phyloP scores from a whole-genome alignment of 1,139 yeast genomes.

The Arxiozyma bovina region DNA sequence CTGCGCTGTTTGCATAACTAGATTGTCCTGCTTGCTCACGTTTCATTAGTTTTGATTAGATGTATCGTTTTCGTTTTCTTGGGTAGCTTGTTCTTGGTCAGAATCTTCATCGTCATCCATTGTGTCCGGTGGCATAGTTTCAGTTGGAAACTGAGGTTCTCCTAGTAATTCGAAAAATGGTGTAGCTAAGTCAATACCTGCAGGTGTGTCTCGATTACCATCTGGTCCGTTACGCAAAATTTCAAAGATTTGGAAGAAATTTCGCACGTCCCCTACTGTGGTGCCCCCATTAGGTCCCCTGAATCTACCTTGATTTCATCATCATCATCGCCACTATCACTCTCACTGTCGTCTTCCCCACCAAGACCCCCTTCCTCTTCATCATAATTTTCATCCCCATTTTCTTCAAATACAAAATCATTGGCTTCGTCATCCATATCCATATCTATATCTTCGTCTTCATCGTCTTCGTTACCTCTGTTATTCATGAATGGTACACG shows the following conservation, averaged over 20 bases:
- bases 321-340: slow-evolving; percentile 13
- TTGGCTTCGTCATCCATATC: slow-evolving; percentile 8
- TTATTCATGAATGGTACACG: slow-evolving; percentile 16
- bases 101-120: not conserved
- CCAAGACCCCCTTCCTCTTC: slow-evolving; percentile 11
- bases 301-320: slow-evolving; percentile 13
- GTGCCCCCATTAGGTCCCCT: slow-evolving; percentile 4
- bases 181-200: slow-evolving; percentile 1
- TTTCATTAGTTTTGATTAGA: not conserved
- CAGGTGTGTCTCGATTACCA: not conserved
- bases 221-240: slow-evolving; percentile 2
- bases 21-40: too few relatives aligned
- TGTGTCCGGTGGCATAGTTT: not conserved
- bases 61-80: not conserved
- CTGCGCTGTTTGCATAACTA: too few relatives aligned
- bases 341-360: slow-evolving; percentile 11
- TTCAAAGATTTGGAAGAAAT: slow-evolving; percentile 4
- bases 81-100: not conserved
- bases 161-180: slow-evolving; percentile 4
- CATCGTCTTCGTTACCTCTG: slow-evolving; percentile 16
- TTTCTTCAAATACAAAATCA: slow-evolving; percentile 1
- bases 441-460: slow-evolving; percentile 5
- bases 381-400: slow-evolving; percentile 15
- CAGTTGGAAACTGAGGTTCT: not conserved
- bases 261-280: slow-evolving; percentile 2